Evolutionary conservation across 108 stramenopile species (phyloP), one percentile per base, ranked within the genome.

Genomic region (Pelagomonas calceolata): DNA sequence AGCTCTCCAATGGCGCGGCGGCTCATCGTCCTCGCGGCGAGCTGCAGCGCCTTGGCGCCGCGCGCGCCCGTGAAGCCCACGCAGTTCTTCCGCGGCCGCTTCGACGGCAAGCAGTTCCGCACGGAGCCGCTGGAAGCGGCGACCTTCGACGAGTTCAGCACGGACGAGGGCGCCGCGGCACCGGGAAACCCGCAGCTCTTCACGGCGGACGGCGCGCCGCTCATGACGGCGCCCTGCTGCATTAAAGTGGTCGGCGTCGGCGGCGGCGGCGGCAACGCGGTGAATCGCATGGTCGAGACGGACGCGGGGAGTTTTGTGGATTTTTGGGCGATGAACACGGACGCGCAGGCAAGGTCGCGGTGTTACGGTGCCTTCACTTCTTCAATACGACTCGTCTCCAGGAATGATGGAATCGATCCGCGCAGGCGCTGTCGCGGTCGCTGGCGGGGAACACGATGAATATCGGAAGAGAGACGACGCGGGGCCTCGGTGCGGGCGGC

Each of bases 181-280:
- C 10, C 51, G 21, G 21, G 3, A 17, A 26, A 17, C 7, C 21
- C 7, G 51, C 21, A 60, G 51, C 51, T 26, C 51, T 60, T 26
- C 51, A 60, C 51, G 51, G 51, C 51, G 21, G 51, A 60, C 51
- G 51, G 51, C 26, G 51, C 51, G 51, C 26, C 51, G 51, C 51
- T 60, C 51, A 16, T 26, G 51, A 60, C 51, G 14, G 51, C 51
- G 51, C 51, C 51, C 51, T 60, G 51, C 51, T 60, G 51, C 51
- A 60, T 60, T 12, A 16, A 86, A 73, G 87, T 88, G 21, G 64
- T 88, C 18, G 88, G 88, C 31, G 85, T 88, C 29, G 88, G 88
- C 31, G 88, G 88, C 33, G 88, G 85, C 30, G 88, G 88, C 3
- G 86, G 86, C 36, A 88, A 88, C 65, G 88, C 88, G 29, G 83